phyloP scores from a whole-genome alignment of 177 flowering plant species.

The Vitis hybrid region DNA sequence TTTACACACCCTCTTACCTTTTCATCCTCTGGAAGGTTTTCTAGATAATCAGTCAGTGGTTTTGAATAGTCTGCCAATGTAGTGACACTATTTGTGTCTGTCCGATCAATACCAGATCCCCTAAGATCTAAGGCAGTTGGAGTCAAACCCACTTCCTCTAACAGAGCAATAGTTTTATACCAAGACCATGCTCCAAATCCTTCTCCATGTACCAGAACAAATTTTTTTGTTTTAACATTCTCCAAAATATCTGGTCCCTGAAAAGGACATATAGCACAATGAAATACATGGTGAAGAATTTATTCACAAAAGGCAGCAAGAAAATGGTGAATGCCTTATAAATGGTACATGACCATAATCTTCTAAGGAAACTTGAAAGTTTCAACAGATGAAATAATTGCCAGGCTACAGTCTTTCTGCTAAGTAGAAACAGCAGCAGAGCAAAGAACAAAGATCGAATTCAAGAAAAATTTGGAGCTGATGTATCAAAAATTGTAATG shows the following conservation, averaged over 20 bases:
- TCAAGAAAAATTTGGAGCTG: too few relatives aligned
- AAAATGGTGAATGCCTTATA: too few relatives aligned
- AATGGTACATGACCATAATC: too few relatives aligned
- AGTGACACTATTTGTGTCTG: slow-evolving; percentile 53
- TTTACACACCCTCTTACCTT: slow-evolving; percentile 42
- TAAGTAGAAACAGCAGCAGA: too few relatives aligned
- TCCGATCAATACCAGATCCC: slow-evolving; percentile 80
- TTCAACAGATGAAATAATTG: too few relatives aligned
- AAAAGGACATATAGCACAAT: not conserved
- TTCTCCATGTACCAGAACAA: slow-evolving; percentile 91
- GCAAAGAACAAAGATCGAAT: too few relatives aligned
- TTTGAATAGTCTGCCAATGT: slow-evolving; percentile 79
- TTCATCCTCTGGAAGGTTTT: slow-evolving; percentile 70
- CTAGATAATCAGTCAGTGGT: slow-evolving; percentile 69
- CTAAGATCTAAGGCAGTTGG: slow-evolving; percentile 77
- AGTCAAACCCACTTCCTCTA: slow-evolving; percentile 78
- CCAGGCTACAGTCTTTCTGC: too few relatives aligned
- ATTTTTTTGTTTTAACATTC: slow-evolving; percentile 58
- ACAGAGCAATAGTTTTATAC: slow-evolving; percentile 88
- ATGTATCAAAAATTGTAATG: too few relatives aligned
- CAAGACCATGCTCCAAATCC: slow-evolving; percentile 99
- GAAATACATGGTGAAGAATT: not conserved
- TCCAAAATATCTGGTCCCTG: slow-evolving; percentile 66
- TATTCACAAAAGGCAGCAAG: not conserved
- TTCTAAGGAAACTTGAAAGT: too few relatives aligned